Conservation (phyloP, 768 basidiomycete species). For the Cystoderma amianthinum region DNA sequence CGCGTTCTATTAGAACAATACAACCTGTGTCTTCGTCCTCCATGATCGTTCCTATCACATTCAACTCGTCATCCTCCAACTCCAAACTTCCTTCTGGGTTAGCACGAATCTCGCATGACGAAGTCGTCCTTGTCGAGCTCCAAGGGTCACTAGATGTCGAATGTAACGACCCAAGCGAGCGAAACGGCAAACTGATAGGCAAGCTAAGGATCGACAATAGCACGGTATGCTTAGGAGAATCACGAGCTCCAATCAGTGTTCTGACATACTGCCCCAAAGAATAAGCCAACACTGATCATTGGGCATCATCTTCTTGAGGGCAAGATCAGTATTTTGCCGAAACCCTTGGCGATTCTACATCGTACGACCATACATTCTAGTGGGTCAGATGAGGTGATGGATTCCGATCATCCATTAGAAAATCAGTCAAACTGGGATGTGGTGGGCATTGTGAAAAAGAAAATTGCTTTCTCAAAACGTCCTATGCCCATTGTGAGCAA, state of each 20-base stretch:
- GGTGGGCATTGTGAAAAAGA: slow-evolving; percentile 68
- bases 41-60: slow-evolving; percentile 66
- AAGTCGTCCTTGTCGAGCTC: slow-evolving; percentile 79
- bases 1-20: background rate
- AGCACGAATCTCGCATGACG: slow-evolving; percentile 69
- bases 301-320: slow-evolving; percentile 92
- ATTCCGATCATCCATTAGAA: slow-evolving; percentile 9
- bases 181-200: slow-evolving; percentile 73
- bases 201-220: slow-evolving; percentile 56
- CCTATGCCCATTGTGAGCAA: slow-evolving; percentile 62
- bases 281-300: slow-evolving; percentile 72
- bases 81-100: slow-evolving; percentile 56
- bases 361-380: slow-evolving; percentile 22
- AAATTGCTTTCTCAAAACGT: slow-evolving; percentile 77
- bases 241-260: slow-evolving; percentile 1
- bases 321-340: slow-evolving; percentile 65
- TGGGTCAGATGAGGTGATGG: slow-evolving; percentile 13
- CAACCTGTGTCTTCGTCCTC: background rate
- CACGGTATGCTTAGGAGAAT: slow-evolving; percentile 35
- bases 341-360: slow-evolving; percentile 76
- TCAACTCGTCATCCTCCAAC: slow-evolving; percentile 26
- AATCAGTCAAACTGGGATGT: slow-evolving; percentile 46
- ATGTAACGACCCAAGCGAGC: slow-evolving; percentile 37
- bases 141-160: slow-evolving; percentile 81
- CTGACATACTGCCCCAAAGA: slow-evolving; percentile 30